Conservation (phyloP, 164 flowering plant species). For the Kalanchoe fedtschenkoi region DNA sequence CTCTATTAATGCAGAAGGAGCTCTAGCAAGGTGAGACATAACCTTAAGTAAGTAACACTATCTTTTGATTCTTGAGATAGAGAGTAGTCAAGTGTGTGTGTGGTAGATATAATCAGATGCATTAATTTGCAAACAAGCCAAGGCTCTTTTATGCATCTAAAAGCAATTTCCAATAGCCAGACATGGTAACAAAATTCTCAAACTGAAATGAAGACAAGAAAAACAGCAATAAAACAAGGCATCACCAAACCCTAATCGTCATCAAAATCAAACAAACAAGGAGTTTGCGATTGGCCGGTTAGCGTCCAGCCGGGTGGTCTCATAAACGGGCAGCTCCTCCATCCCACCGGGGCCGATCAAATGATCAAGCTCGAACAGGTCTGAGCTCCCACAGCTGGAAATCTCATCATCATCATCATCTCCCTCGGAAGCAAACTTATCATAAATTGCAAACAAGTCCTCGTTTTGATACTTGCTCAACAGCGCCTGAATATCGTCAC, state of each 20-base stretch:
- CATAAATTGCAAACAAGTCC: not conserved
- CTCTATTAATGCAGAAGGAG: no score
- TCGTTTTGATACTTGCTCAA: not conserved
- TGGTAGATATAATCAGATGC: no score
- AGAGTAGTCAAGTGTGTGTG: no score
- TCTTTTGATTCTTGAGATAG: no score
- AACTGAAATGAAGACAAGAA: not conserved
- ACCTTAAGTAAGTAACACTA: no score
- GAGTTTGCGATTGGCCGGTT: slow-evolving; percentile 6
- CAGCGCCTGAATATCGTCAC: not conserved
- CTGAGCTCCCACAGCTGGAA: slow-evolving; percentile 4
- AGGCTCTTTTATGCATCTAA: no score
- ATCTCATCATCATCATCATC: not conserved
- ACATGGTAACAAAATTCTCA: not conserved
- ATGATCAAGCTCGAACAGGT: slow-evolving; percentile 1
- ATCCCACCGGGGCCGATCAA: not conserved
- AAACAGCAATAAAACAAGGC: not conserved
- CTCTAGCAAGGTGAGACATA: no score
- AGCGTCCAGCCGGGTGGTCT: not conserved
- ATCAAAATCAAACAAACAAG: not conserved
- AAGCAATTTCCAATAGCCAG: no score
- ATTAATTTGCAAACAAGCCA: not conserved
- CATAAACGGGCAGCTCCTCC: slow-evolving; percentile 3
- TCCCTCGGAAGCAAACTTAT: not conserved
- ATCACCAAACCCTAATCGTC: no score